phyloP scores from a whole-genome alignment of 2,329 filamentous ascomycete species.

The Cladophialophora chaetospira region DNA sequence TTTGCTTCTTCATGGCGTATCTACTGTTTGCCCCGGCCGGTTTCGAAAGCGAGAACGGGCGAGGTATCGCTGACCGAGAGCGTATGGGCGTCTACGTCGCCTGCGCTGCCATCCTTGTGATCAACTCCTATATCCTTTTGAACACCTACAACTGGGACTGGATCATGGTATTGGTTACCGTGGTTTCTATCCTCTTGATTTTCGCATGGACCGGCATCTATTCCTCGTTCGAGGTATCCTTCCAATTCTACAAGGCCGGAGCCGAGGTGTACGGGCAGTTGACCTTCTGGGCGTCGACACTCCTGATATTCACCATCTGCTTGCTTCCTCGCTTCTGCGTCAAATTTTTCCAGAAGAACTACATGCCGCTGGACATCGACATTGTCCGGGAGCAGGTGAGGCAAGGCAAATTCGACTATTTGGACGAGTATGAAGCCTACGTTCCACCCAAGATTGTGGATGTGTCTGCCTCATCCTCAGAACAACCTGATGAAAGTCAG shows the following conservation, averaged over 20 bases:
- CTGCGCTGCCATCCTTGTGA: conserved; percentile 79
- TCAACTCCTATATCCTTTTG: conserved; percentile 92
- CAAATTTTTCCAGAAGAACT: conserved; percentile 91
- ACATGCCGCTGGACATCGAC: conserved; percentile 88
- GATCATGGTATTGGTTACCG: conserved; percentile 82
- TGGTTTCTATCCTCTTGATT: conserved; percentile 79
- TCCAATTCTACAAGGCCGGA: conserved; percentile 74
- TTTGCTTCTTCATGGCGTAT: conserved; percentile 92
- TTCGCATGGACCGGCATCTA: conserved; percentile 97
- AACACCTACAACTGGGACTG: conserved; percentile 99
- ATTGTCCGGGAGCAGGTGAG: conserved; percentile 92
- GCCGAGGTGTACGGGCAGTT: conserved; percentile 76
- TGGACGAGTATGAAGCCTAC: conserved; percentile 59
- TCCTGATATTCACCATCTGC: conserved; percentile 78
- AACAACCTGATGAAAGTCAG: conserved; percentile 50
- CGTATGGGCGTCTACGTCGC: conserved; percentile 87
- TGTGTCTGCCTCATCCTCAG: conserved; percentile 61
- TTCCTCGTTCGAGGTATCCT: conserved; percentile 60
- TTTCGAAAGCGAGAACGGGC: conserved; percentile 71
- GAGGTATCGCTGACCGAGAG: conserved; percentile 74
- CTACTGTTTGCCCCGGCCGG: conserved; percentile 70
- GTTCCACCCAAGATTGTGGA: conserved; percentile 51
- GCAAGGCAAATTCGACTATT: conserved; percentile 77
- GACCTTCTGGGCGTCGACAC: conserved; percentile 82
- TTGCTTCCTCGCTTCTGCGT: conserved; percentile 83